Evolutionary conservation across 2,329 filamentous ascomycete species (phyloP).

Genomic region (Cladosporium sphaerospermum): DNA sequence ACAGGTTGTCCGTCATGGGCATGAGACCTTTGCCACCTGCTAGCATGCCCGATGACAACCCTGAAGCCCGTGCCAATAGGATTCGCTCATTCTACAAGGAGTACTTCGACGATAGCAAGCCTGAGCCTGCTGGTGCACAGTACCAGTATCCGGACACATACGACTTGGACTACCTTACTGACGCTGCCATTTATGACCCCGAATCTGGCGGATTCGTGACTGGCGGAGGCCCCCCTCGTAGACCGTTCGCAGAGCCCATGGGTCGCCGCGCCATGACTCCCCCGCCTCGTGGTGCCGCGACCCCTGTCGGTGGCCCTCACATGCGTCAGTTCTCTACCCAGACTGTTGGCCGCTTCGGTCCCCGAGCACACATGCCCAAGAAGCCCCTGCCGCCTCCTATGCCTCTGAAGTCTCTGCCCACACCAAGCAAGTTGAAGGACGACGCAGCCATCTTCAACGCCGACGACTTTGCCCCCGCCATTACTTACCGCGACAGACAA

Average conservation of each 20-base stretch:
- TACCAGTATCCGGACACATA: constrained; percentile 68
- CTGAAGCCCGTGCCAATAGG: constrained; percentile 88
- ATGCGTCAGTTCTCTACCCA: constrained; percentile 40
- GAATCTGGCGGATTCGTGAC: constrained; percentile 52
- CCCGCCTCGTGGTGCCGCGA: constrained; percentile 62
- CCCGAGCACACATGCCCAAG: constrained; percentile 30
- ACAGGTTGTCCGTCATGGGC: constrained; percentile 50
- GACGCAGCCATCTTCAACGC: constrained; percentile 59
- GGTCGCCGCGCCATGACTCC: constrained; percentile 93
- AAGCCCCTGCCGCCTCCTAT: constrained; percentile 65
- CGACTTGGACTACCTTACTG: constrained; percentile 62
- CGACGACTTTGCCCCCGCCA: constrained; percentile 80
- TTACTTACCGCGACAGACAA: constrained; percentile 54
- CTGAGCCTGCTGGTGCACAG: constrained; percentile 30
- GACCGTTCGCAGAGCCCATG: constrained; percentile 75
- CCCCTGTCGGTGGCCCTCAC: constrained; percentile 39
- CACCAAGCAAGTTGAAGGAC: constrained; percentile 81
- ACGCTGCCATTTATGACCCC: constrained; percentile 51
- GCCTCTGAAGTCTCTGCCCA: constrained; percentile 70
- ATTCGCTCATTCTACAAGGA: constrained; percentile 99
- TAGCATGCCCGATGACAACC: constrained; percentile 79
- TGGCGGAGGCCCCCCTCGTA: constrained; percentile 22
- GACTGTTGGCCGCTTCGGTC: constrained; percentile 20
- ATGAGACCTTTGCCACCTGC: constrained; percentile 75
- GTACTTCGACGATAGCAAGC: constrained; percentile 85